A percentile compares a stretch with the other conserved stretches of the same genome.
phyloP scores from a whole-genome alignment of 2,329 filamentous ascomycete species.

The Aspergillus sp. region DNA sequence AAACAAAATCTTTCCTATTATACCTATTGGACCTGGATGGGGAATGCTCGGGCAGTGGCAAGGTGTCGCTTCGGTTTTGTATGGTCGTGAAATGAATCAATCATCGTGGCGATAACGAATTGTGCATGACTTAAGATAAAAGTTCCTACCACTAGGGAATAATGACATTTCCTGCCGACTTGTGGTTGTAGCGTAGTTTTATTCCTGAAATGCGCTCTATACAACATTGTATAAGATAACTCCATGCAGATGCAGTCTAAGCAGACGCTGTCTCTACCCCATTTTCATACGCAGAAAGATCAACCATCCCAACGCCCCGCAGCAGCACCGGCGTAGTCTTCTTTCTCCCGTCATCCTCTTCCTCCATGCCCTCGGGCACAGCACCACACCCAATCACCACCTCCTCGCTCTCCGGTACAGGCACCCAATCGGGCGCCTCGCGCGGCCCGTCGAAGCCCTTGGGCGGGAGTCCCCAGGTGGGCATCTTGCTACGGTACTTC shows the following conservation, averaged over 20 bases:
- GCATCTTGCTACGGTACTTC: slow-evolving; percentile 82
- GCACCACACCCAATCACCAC: slow-evolving; percentile 37
- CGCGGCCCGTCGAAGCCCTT: slow-evolving; percentile 68
- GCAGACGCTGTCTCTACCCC: background rate
- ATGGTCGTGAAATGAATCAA: slow-evolving; percentile 13
- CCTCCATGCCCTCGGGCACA: slow-evolving; percentile 25
- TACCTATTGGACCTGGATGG: slow-evolving; percentile 7
- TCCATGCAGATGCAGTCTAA: background rate
- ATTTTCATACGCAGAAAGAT: slow-evolving; percentile 22
- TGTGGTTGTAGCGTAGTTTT: too few relatives aligned
- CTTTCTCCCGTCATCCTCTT: slow-evolving; percentile 17
- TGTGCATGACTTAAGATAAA: slow-evolving; percentile 2
- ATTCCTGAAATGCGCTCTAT: too few relatives aligned
- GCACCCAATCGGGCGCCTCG: slow-evolving; percentile 54
- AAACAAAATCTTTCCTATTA: slow-evolving; percentile 14
- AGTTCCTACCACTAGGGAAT: background rate
- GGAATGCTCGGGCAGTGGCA: slow-evolving; percentile 5
- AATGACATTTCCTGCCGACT: too few relatives aligned
- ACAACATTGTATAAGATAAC: background rate
- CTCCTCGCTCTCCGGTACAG: slow-evolving; percentile 37
- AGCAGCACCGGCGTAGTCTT: slow-evolving; percentile 28
- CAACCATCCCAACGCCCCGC: slow-evolving; percentile 33
- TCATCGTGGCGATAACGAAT: slow-evolving; percentile 11
- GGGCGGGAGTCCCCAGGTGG: slow-evolving; percentile 83
- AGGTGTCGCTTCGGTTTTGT: slow-evolving; percentile 12